These are phyloP conservation scores for Tricholoma sp. DNA, from an alignment of 768 basidiomycete genomes.

Conservation along the genomic window DNA sequence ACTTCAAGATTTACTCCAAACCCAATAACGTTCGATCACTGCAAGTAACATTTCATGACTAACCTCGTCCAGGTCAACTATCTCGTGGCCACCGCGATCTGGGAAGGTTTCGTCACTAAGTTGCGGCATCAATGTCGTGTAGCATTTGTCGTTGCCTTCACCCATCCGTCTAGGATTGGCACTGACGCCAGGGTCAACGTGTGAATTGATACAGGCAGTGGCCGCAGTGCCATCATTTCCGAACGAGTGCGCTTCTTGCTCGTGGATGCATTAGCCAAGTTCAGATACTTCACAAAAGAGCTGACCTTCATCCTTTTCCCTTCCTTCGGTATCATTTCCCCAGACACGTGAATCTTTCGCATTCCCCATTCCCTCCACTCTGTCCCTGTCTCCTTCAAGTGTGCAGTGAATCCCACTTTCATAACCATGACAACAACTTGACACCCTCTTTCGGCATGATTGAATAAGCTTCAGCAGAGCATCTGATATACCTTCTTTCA, in stretches of 20 bases:
- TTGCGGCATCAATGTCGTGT: neutral
- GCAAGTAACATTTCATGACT: constrained; percentile 35
- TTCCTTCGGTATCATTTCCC: neutral
- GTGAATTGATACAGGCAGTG: constrained; percentile 3
- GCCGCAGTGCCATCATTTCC: constrained; percentile 3
- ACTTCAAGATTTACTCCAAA: constrained; percentile 16
- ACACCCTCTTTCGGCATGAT: constrained; percentile 8
- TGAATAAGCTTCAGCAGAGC: constrained; percentile 12
- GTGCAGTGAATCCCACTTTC: neutral
- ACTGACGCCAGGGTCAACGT: constrained; percentile 7
- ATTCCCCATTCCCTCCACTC: neutral
- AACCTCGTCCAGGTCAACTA: constrained; percentile 29
- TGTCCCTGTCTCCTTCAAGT: neutral
- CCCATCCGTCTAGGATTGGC: constrained; percentile 10
- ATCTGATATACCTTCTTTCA: constrained; percentile 12
- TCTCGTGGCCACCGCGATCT: constrained; percentile 7
- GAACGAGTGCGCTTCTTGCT: neutral
- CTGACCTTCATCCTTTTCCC: neutral
- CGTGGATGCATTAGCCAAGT: constrained; percentile 1
- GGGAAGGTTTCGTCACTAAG: neutral
- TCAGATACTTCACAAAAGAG: neutral
- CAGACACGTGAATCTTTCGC: neutral
- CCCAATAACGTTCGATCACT: constrained; percentile 32
- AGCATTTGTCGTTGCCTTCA: constrained; percentile 6
- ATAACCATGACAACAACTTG: neutral